phyloP scores from a whole-genome alignment of 1,284 basidiomycete genomes.

The Ganoderma lucidum region DNA sequence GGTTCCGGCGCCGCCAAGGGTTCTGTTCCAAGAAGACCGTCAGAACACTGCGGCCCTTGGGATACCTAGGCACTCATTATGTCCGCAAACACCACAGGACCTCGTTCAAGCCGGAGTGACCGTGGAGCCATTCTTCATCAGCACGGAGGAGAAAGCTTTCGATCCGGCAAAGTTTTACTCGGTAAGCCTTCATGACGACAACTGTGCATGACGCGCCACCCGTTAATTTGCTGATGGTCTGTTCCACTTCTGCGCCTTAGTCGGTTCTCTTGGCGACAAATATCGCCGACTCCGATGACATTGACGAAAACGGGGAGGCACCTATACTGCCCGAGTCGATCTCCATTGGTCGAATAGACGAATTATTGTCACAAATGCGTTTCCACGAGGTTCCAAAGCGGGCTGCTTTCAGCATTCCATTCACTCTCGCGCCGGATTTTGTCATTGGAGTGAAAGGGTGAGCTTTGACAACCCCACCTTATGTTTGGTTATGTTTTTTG shows the following conservation, averaged over 20 bases:
- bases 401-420: constrained; percentile 84
- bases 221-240: constrained; percentile 6
- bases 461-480: constrained; percentile 31
- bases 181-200: constrained; percentile 52
- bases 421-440: constrained; percentile 84
- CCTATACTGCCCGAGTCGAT: constrained; percentile 69
- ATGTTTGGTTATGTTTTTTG: background rate
- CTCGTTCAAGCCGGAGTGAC: constrained; percentile 82
- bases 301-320: constrained; percentile 44
- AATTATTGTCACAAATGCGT: constrained; percentile 85
- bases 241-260: constrained; percentile 43
- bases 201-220: background rate
- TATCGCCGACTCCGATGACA: constrained; percentile 55
- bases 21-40: background rate
- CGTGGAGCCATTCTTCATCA: constrained; percentile 94
- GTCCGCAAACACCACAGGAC: constrained; percentile 60
- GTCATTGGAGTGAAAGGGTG: constrained; percentile 93
- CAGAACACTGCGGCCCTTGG: constrained; percentile 3
- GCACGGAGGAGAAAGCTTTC: constrained; percentile 73
- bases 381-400: constrained; percentile 90
- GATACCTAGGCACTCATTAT: constrained; percentile 18
- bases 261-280: constrained; percentile 67
- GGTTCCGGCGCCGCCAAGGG: background rate
- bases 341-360: constrained; percentile 76
- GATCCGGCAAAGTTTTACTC: constrained; percentile 86